These are phyloP conservation scores for Sequoiadendron giganteum DNA, from an alignment of 75 land plant genomes.

Conservation along the genomic window DNA sequence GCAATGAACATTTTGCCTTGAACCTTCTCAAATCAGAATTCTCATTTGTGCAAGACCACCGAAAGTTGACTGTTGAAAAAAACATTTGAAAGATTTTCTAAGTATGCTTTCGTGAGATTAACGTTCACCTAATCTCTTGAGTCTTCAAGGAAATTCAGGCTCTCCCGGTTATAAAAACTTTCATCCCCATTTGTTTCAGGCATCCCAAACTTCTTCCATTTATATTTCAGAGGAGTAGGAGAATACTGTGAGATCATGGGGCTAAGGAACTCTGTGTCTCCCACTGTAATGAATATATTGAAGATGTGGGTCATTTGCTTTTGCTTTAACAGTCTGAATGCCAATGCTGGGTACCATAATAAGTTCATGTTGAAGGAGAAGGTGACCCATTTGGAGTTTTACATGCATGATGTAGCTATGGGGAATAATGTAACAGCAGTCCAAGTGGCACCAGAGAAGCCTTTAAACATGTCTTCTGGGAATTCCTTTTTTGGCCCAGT, in stretches of 20 bases:
- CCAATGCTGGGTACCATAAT: not conserved
- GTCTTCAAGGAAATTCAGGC: too few relatives aligned
- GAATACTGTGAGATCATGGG: not conserved
- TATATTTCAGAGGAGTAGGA: not conserved
- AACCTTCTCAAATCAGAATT: too few relatives aligned
- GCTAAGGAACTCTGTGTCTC: too few relatives aligned
- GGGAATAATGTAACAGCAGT: not conserved
- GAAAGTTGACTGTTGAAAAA: too few relatives aligned
- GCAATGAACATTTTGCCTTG: too few relatives aligned
- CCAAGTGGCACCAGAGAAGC: not conserved
- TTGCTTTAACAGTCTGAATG: not conserved
- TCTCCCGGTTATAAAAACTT: too few relatives aligned
- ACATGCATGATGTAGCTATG: not conserved
- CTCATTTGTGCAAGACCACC: too few relatives aligned
- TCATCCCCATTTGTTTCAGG: not conserved
- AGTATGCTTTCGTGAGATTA: too few relatives aligned
- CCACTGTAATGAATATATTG: not conserved
- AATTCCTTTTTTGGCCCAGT: slow-evolving; percentile 7
- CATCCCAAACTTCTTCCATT: not conserved
- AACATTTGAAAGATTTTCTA: too few relatives aligned
- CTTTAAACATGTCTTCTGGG: not conserved
- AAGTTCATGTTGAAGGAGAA: not conserved
- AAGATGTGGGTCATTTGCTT: not conserved
- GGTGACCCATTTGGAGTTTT: not conserved
- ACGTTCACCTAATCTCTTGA: too few relatives aligned